phyloP scores from a whole-genome alignment of 2,329 filamentous ascomycete genomes.

The Beauveria australis region DNA sequence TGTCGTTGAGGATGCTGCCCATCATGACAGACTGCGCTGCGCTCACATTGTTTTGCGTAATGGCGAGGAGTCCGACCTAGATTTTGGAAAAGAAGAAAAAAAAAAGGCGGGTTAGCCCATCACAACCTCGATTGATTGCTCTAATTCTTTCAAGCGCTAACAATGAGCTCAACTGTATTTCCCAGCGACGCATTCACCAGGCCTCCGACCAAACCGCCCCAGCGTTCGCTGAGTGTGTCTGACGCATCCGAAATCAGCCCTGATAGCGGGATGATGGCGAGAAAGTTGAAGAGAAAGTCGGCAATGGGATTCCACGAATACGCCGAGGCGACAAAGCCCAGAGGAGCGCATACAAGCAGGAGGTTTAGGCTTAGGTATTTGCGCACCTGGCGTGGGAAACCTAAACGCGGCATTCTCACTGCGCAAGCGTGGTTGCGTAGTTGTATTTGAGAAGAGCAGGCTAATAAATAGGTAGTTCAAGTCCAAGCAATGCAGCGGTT shows the following conservation, averaged over 20 bases:
- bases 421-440: neutral
- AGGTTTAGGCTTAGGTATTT: neutral
- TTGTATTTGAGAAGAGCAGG: neutral
- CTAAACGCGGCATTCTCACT: neutral
- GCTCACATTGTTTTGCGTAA: slow-evolving; percentile 12
- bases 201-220: slow-evolving; percentile 11
- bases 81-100: neutral
- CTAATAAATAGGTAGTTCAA: neutral
- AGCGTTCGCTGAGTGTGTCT: slow-evolving; percentile 12
- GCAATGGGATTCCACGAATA: slow-evolving; percentile 7
- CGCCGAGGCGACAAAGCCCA: slow-evolving; percentile 10
- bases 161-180: slow-evolving; percentile 14
- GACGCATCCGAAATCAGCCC: slow-evolving; percentile 13
- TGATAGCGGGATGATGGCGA: slow-evolving; percentile 14
- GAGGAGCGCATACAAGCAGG: slow-evolving; percentile 12
- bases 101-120: neutral
- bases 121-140: too few species aligned
- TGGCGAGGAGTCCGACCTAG: slow-evolving; percentile 13
- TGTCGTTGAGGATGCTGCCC: slow-evolving; percentile 15
- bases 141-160: neutral
- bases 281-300: slow-evolving; percentile 10
- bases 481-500: neutral
- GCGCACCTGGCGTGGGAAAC: neutral
- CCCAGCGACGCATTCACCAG: slow-evolving; percentile 15
- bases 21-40: slow-evolving; percentile 14